Conservation (phyloP, 371 early-diverging fungal species). For the Mortierella sp. region DNA sequence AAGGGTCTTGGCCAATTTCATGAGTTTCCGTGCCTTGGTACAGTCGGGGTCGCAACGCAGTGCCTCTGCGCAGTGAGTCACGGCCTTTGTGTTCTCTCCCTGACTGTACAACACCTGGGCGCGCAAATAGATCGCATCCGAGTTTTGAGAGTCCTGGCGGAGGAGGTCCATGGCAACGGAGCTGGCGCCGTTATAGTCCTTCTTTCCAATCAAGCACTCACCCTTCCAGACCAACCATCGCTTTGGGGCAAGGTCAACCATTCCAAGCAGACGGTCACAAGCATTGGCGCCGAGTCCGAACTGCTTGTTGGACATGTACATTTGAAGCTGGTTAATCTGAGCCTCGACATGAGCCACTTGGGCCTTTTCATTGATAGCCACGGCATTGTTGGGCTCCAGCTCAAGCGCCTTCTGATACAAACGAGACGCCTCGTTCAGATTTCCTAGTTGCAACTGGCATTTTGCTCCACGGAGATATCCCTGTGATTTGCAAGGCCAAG, state of each 20-base stretch:
- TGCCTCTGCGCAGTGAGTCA: conserved; percentile 73
- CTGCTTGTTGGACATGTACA: conserved; percentile 64
- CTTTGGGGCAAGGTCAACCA: conserved; percentile 68
- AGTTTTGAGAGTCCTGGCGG: conserved; percentile 72
- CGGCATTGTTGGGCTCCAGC: conserved; percentile 59
- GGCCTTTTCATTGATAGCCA: conserved; percentile 59
- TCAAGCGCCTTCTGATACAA: conserved; percentile 57
- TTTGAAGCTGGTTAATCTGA: conserved; percentile 68
- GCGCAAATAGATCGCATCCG: conserved; percentile 79
- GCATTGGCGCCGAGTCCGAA: conserved; percentile 70
- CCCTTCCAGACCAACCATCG: conserved; percentile 79
- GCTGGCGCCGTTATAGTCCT: conserved; percentile 76
- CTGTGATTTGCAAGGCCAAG: conserved; percentile 10
- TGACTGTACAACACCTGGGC: conserved; percentile 81
- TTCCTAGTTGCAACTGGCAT: conserved; percentile 75
- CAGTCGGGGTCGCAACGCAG: conserved; percentile 86
- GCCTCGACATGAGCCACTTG: conserved; percentile 61
- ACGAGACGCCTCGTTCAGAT: conserved; percentile 63
- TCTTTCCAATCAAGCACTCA: conserved; percentile 75
- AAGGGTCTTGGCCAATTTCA: conserved; percentile 69
- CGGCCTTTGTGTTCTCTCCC: conserved; percentile 71
- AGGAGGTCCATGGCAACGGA: conserved; percentile 66
- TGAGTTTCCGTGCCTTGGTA: conserved; percentile 69
- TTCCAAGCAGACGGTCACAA: conserved; percentile 69
- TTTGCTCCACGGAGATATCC: conserved; percentile 77